Percentiles rank a stretch among this genome's conserved stretches.
phyloP scores from a whole-genome alignment of 805 yeast genomes.

The Candida suzukii region DNA sequence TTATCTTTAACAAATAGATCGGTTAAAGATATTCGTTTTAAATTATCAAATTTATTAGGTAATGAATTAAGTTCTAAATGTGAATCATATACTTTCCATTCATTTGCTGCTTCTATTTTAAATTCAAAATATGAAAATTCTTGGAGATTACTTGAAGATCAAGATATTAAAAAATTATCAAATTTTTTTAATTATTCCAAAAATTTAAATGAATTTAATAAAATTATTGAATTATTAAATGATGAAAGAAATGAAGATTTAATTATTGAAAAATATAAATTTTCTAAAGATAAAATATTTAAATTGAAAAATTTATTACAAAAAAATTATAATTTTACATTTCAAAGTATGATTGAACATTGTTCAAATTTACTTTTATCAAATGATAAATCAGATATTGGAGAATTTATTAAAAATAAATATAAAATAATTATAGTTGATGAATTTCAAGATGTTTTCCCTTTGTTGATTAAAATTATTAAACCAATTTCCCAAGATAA shows the following conservation, averaged over 20 bases:
- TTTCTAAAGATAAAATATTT: too few species aligned
- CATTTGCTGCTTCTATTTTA: conserved; percentile 46
- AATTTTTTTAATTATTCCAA: conserved; percentile 2
- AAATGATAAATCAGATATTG: not conserved
- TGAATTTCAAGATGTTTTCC: conserved; percentile 68
- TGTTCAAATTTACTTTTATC: conserved; percentile 3
- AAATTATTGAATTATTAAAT: conserved; percentile 2
- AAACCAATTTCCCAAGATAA: conserved; percentile 28
- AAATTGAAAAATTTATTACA: too few species aligned
- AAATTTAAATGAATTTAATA: not conserved
- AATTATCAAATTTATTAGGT: conserved; percentile 26
- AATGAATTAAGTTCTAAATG: conserved; percentile 25
- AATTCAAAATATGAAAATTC: conserved; percentile 25
- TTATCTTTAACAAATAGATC: conserved; percentile 66
- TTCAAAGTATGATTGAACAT: conserved; percentile 11
- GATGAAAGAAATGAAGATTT: too few species aligned
- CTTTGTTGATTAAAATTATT: conserved; percentile 39
- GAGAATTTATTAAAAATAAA: conserved; percentile 2
- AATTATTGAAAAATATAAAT: too few species aligned
- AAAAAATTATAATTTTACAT: too few species aligned
- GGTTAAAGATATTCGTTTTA: conserved; percentile 38
- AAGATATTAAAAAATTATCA: conserved; percentile 13
- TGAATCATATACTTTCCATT: conserved; percentile 55
- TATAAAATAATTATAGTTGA: conserved; percentile 50
- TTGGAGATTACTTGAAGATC: conserved; percentile 44